phyloP scores from a whole-genome alignment of 345 rosid species.

The Ceriops decandra region DNA sequence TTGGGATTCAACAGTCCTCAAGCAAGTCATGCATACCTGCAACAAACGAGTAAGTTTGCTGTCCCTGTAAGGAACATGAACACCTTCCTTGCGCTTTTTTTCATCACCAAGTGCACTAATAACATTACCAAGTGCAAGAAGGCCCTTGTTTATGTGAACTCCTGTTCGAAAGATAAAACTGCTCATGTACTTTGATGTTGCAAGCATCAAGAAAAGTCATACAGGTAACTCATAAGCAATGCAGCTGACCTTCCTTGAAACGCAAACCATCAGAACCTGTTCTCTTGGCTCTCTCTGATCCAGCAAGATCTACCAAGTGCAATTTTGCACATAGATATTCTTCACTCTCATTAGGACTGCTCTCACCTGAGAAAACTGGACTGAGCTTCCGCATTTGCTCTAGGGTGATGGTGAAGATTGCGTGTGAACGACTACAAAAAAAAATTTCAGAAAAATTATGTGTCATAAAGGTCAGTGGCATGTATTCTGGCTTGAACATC shows the following conservation, averaged over 20 bases:
- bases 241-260: conserved; percentile 84
- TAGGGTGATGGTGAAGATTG: conserved; percentile 91
- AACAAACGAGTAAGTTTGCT: conserved; percentile 97
- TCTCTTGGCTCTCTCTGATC: conserved; percentile 97
- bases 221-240: background rate
- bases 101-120: conserved; percentile 99
- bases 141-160: conserved; percentile 95
- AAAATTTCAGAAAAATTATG: conserved; percentile 19
- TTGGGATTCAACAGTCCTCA: background rate
- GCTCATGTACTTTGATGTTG: conserved; percentile 16
- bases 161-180: conserved; percentile 46
- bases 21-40: conserved; percentile 49
- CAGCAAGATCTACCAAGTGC: conserved; percentile 99
- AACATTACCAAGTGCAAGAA: conserved; percentile 98
- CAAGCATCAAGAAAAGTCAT: conserved; percentile 18
- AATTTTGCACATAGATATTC: conserved; percentile 96
- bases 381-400: conserved; percentile 87
- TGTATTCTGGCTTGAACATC: background rate
- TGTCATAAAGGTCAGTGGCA: conserved; percentile 3
- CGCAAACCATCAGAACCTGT: conserved; percentile 97
- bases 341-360: conserved; percentile 53
- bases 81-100: conserved; percentile 91
- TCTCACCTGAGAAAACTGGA: conserved; percentile 53
- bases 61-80: conserved; percentile 94
- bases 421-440: conserved; percentile 88